Evolutionary conservation across 352 stramenopile genomes (phyloP).

Genomic region (Aphanomyces stellatus): DNA sequence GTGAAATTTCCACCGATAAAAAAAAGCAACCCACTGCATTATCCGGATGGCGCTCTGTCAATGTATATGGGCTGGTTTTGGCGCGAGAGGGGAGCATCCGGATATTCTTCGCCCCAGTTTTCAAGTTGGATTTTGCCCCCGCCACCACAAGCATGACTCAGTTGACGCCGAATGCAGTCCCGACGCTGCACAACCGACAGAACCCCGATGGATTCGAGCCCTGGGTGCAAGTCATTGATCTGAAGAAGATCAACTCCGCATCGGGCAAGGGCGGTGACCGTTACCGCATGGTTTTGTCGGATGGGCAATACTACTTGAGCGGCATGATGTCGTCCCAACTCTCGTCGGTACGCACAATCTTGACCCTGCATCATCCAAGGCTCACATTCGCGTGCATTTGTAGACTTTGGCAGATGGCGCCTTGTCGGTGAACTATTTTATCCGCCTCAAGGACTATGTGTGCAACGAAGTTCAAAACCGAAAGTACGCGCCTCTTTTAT

Average conservation of each 20-base stretch:
- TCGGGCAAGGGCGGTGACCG: slow-evolving; percentile 62
- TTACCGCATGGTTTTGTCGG: slow-evolving; percentile 79
- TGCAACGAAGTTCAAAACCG: slow-evolving; percentile 77
- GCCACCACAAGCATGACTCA: slow-evolving; percentile 54
- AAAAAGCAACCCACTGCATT: too few species aligned
- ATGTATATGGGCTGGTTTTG: not conserved
- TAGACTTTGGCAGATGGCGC: slow-evolving; percentile 69
- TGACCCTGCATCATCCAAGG: not conserved
- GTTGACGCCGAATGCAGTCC: slow-evolving; percentile 73
- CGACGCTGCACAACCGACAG: slow-evolving; percentile 82
- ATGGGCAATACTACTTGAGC: slow-evolving; percentile 73
- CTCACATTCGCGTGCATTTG: not conserved
- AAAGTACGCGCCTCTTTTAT: slow-evolving; percentile 25
- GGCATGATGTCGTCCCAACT: slow-evolving; percentile 81
- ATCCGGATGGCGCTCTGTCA: not conserved
- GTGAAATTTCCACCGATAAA: not conserved
- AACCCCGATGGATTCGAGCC: slow-evolving; percentile 77
- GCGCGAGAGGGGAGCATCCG: slow-evolving; percentile 4
- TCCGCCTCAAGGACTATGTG: slow-evolving; percentile 79
- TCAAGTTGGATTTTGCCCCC: slow-evolving; percentile 7
- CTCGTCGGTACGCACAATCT: slow-evolving; percentile 37
- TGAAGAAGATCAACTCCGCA: slow-evolving; percentile 79
- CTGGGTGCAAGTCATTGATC: slow-evolving; percentile 83
- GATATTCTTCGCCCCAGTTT: not conserved
- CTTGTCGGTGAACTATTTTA: slow-evolving; percentile 74